Percentiles rank a stretch among this genome's conserved stretches.
Conservation (phyloP, 768 basidiomycete genomes). For the Leucogyrophana mollusca region DNA sequence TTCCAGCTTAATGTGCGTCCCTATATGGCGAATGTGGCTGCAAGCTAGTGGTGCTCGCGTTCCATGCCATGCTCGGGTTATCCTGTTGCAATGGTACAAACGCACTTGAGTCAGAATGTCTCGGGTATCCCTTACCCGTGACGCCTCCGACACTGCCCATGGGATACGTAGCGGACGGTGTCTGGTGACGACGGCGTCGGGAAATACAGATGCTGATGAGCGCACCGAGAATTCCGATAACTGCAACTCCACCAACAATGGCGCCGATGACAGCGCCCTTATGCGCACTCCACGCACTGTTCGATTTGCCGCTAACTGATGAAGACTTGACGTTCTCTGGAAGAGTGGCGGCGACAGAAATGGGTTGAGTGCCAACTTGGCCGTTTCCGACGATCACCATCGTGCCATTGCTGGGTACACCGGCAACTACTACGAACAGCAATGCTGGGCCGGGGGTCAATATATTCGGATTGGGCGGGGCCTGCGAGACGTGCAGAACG, state of each 20-base stretch:
- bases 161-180: conserved; percentile 5
- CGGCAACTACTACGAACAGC: conserved; percentile 79
- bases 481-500: conserved; percentile 76
- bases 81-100: conserved; percentile 60
- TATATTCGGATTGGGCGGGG: conserved; percentile 81
- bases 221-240: conserved; percentile 9
- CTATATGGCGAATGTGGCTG: neutral
- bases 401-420: conserved; percentile 79
- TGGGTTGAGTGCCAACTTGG: conserved; percentile 69
- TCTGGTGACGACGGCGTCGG: conserved; percentile 42
- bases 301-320: neutral
- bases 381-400: conserved; percentile 81
- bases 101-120: conserved; percentile 56
- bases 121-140: conserved; percentile 12
- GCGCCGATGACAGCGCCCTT: conserved; percentile 10
- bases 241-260: conserved; percentile 13
- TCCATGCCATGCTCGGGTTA: neutral
- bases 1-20: neutral
- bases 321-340: conserved; percentile 34
- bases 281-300: conserved; percentile 15
- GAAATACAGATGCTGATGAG: conserved; percentile 43
- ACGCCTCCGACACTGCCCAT: neutral
- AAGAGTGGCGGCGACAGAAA: conserved; percentile 38
- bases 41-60: neutral
- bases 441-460: conserved; percentile 89